A percentile compares a stretch with the other conserved stretches of the same genome.
Evolutionary conservation across 805 yeast genomes (phyloP).

Genomic region (Alloascoidea africana): DNA sequence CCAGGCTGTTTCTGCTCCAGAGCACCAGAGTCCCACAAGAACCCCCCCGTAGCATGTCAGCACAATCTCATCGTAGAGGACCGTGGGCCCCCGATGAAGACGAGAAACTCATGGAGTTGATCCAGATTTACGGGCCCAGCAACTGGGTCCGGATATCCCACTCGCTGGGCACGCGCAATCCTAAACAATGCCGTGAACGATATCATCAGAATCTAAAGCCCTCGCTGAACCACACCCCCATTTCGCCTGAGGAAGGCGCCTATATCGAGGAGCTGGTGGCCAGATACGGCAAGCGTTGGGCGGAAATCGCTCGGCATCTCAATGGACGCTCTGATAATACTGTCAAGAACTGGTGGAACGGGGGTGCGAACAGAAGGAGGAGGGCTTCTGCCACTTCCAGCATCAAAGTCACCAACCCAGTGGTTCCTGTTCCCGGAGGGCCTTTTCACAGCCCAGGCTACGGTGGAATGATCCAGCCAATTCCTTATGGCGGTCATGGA

Average conservation of each 20-base stretch:
- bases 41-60: slow-evolving; percentile 4
- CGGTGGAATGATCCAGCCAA: too few species aligned
- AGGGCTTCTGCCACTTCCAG: slow-evolving; percentile 24
- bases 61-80: slow-evolving; percentile 35
- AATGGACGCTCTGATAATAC: slow-evolving; percentile 86
- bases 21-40: too few species aligned
- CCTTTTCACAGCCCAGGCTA: too few species aligned
- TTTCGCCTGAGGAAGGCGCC: slow-evolving; percentile 71
- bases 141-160: slow-evolving; percentile 84
- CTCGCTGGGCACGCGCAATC: slow-evolving; percentile 59
- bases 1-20: too few species aligned
- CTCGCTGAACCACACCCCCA: slow-evolving; percentile 64
- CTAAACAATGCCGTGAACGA: slow-evolving; percentile 85
- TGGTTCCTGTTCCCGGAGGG: too few species aligned
- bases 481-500: too few species aligned
- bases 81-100: slow-evolving; percentile 90
- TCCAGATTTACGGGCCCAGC: slow-evolving; percentile 57
- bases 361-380: slow-evolving; percentile 77
- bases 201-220: slow-evolving; percentile 89
- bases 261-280: slow-evolving; percentile 67
- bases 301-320: slow-evolving; percentile 78
- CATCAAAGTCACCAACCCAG: slow-evolving; percentile 7
- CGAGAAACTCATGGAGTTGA: slow-evolving; percentile 50
- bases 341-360: slow-evolving; percentile 93
- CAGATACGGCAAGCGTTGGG: slow-evolving; percentile 82